Evolutionary conservation across 1,284 basidiomycete species (phyloP), one percentile per base, ranked within the genome.

Genomic region (Ustanciosporium gigantosporum): DNA sequence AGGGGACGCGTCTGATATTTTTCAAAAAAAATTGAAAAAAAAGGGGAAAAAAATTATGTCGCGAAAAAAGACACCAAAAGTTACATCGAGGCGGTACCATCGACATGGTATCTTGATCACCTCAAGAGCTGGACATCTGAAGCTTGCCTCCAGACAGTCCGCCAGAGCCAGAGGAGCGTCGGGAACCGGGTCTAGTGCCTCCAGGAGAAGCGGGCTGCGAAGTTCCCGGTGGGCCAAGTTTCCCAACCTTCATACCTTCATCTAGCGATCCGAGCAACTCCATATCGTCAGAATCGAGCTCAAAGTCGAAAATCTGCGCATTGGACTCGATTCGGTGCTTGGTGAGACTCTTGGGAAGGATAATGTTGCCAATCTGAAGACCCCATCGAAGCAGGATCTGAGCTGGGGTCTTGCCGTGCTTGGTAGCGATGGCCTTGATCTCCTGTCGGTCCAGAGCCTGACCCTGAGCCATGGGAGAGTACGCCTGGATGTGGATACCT

Each of bases 381-480:
- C 72, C 72, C 72, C 72, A 74, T 23, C 60, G 60, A 7, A 74
- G 51, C 20, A 74, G 36, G 21, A 72, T 44, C 21, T 75, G 74
- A 5, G 73, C 74, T n/a, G 73, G 61, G n/a, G 74, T 68, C 51
- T 74, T 74, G 62, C 66, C 60, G 69, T 75, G 74, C 49, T 76
- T 75, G 41, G 56, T 46, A 27, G 73, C 74, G 41, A 76, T 74
- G 9, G 71, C 60, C 61, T 68, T 67, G 51, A 76, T 74, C 39
- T 75, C 73, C 41, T 53, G 51, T 27, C 71, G 70, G 42, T 75
- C 70, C 27, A 76, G 61, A 9, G 67, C 69, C 53, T 73, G 70
- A 36, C 74, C 74, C 57, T 76, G 73, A 4, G 73, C 73, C 71
- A 76, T 74, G 43, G 74, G 74, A 38, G 69, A 73, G 64, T 77